These are phyloP conservation scores for Phylloporus sp. DNA, from an alignment of 768 basidiomycete species.

Conservation along the genomic window DNA sequence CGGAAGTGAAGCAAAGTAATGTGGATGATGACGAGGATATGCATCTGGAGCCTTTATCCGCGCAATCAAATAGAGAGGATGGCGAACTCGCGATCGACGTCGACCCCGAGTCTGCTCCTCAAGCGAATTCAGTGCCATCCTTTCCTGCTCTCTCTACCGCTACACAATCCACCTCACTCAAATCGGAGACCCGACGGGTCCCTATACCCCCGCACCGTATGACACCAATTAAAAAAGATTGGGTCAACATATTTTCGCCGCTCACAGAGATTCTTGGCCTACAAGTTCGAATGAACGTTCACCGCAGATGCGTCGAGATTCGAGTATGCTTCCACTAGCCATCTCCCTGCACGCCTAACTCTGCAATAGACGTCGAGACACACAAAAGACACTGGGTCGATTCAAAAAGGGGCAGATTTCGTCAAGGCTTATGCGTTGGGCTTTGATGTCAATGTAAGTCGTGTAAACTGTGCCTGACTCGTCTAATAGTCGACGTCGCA, in stretches of 20 bases:
- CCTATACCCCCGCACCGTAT: slow-evolving; percentile 95
- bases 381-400: slow-evolving; percentile 85
- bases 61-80: slow-evolving; percentile 32
- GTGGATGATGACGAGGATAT: slow-evolving; percentile 31
- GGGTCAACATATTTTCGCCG: slow-evolving; percentile 93
- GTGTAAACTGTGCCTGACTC: background rate
- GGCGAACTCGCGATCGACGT: slow-evolving; percentile 61
- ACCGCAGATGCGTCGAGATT: slow-evolving; percentile 83
- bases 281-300: slow-evolving; percentile 97
- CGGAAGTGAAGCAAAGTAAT: slow-evolving; percentile 9
- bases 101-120: slow-evolving; percentile 41
- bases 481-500: slow-evolving; percentile 3
- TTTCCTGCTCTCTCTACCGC: slow-evolving; percentile 68
- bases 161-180: slow-evolving; percentile 46
- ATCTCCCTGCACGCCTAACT: slow-evolving; percentile 1
- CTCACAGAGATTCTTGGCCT: slow-evolving; percentile 91
- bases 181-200: slow-evolving; percentile 84
- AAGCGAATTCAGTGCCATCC: slow-evolving; percentile 49
- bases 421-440: slow-evolving; percentile 92
- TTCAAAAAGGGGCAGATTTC: slow-evolving; percentile 97
- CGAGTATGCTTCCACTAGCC: slow-evolving; percentile 54
- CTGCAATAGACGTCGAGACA: slow-evolving; percentile 79
- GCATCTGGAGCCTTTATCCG: slow-evolving; percentile 16
- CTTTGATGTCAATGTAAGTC: slow-evolving; percentile 85
- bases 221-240: slow-evolving; percentile 95